Base-by-base conservation (phyloP, 768 basidiomycete species). In the Tricholoma bakamatsutake region DNA sequence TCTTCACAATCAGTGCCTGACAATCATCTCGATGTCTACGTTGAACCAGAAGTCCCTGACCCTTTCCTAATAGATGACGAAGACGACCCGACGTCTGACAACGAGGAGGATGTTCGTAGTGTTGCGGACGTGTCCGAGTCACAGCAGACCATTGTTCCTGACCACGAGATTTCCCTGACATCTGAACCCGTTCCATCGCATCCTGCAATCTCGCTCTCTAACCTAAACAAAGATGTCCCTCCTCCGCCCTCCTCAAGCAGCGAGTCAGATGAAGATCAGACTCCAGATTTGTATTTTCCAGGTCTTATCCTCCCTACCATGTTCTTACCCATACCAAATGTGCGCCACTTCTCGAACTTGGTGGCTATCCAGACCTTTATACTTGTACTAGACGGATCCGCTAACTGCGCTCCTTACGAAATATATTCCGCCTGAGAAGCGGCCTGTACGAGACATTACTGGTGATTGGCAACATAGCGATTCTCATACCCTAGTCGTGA, bases 261-360 rank as follows among this genome's bases (percentile, higher is more conserved):
- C 52, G 76, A 76, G 10, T 69, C 73, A 18, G 81, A 82, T 17
- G 80, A 79, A 59, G 73, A 78, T 35, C 76, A 82, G 21, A 67
- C 74, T 0, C 85, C 81, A 2, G 80, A 82, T 47, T 64, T 88
- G 18, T 85, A 83, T 66, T 73, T 89, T 27, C 88, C 89, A 2
- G 82, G 82, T 35, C 80, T 92, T 35, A 76, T 85, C 34, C 69
- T 81, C 28, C 84, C 90, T 33, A 86, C 83, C 33, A 87, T 92
- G 85, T 93, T 93, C 67, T 72, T 92, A 47, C 90, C 90, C n/a
- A 87, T 92, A 42, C 90, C 91, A 50, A 90, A 90, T 75, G 90
- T 93, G 79, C 82, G 88, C 81, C 72, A 62, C 61, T 71, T 72
- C 50, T 70, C 80, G 87, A 45, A 76, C 78, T 10, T 87, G 83